Evolutionary conservation across 192 early-diverging fungal genomes (phyloP).

Genomic region (Linnemannia hyalina): DNA sequence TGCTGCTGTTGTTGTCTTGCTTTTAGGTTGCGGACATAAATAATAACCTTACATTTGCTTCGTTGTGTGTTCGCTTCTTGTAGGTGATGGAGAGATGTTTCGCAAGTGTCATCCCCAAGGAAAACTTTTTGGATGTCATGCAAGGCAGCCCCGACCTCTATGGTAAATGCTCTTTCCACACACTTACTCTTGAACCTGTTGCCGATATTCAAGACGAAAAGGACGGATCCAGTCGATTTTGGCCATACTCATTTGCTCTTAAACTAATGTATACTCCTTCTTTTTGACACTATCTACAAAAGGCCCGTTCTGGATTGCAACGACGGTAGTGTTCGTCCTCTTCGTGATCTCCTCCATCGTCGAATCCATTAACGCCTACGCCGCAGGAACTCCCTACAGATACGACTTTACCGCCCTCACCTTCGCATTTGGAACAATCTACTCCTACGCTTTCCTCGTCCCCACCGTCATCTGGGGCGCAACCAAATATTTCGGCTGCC

Average conservation of each 20-base stretch:
- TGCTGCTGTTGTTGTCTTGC: neutral
- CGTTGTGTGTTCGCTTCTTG: neutral
- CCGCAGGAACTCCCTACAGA: slow-evolving; percentile 62
- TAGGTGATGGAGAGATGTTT: slow-evolving; percentile 82
- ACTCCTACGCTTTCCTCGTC: slow-evolving; percentile 81
- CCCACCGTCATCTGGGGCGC: slow-evolving; percentile 83
- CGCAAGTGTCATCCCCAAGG: slow-evolving; percentile 77
- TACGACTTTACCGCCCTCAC: slow-evolving; percentile 89
- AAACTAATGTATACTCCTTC: neutral
- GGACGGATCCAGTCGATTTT: neutral
- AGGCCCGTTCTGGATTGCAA: slow-evolving; percentile 98
- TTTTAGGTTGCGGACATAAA: neutral
- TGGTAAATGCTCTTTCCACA: slow-evolving; percentile 60
- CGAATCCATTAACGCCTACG: slow-evolving; percentile 80
- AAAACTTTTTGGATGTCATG: slow-evolving; percentile 86
- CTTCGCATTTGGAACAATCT: slow-evolving; percentile 85
- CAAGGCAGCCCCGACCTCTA: slow-evolving; percentile 94
- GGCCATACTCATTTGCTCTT: neutral
- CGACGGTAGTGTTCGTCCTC: slow-evolving; percentile 92
- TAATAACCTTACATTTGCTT: neutral
- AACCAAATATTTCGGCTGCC: slow-evolving; percentile 87
- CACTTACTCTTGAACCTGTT: neutral
- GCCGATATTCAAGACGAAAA: neutral
- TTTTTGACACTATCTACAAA: slow-evolving; percentile 12
- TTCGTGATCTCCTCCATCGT: slow-evolving; percentile 95